phyloP scores from a whole-genome alignment of 139 green algal genomes.

The Chlamydomonas incerta region DNA sequence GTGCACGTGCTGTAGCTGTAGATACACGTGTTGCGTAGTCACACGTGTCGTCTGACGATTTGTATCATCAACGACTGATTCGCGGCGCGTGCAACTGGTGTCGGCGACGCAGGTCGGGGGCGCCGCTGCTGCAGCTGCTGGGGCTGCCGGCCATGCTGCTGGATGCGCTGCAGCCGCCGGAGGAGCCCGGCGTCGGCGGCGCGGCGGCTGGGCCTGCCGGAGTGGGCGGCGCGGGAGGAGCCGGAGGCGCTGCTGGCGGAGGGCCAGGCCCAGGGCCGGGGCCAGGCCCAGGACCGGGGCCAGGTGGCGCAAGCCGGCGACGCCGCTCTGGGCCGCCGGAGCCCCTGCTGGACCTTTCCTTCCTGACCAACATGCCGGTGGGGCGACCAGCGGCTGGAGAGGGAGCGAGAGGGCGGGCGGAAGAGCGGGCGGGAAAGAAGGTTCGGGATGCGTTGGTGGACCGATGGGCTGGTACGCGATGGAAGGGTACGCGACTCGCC shows the following conservation, averaged over 20 bases:
- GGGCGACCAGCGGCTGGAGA: too few species aligned
- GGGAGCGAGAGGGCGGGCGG: too few species aligned
- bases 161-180: neutral
- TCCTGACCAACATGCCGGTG: slow-evolving; percentile 10
- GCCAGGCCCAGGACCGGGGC: too few species aligned
- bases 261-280: neutral
- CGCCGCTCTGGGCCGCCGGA: neutral
- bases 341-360: slow-evolving; percentile 12
- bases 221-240: neutral
- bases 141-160: slow-evolving; percentile 15
- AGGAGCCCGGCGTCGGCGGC: neutral
- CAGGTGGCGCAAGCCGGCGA: neutral
- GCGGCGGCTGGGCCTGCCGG: neutral
- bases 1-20: too few species aligned
- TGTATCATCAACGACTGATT: too few species aligned
- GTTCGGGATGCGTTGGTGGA: too few species aligned
- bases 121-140: slow-evolving; percentile 22
- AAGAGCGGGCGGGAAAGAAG: too few species aligned
- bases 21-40: too few species aligned
- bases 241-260: neutral
- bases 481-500: too few species aligned
- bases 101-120: neutral
- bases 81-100: too few species aligned
- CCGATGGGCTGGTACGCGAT: too few species aligned
- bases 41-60: too few species aligned